Percentiles rank a stretch among this genome's conserved stretches.
phyloP scores from a whole-genome alignment of 78 protist genomes.

The slime mould (Dictyostelium discoideum) region dicty_2.7 NC_007090.3:789501-790000 shows the following conservation, averaged over 20 bases:
- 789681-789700: neutral
- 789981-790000: neutral
- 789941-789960: neutral
- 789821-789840: neutral
- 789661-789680: neutral
- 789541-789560: neutral
- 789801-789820: neutral
- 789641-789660: neutral
- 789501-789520: neutral
- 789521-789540: neutral
- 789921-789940: neutral
- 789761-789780: neutral
- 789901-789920: neutral
- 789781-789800: neutral
- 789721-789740: neutral
- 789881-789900: neutral
- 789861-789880: neutral
- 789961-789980: neutral
- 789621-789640: neutral
- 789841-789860: neutral
- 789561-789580: neutral
- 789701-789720: neutral
- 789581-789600: neutral
- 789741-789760: neutral
- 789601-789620: neutral